These are phyloP conservation scores for Cynara cardunculus DNA, from an alignment of 129 eudicot species.

Conservation along the genomic window DNA sequence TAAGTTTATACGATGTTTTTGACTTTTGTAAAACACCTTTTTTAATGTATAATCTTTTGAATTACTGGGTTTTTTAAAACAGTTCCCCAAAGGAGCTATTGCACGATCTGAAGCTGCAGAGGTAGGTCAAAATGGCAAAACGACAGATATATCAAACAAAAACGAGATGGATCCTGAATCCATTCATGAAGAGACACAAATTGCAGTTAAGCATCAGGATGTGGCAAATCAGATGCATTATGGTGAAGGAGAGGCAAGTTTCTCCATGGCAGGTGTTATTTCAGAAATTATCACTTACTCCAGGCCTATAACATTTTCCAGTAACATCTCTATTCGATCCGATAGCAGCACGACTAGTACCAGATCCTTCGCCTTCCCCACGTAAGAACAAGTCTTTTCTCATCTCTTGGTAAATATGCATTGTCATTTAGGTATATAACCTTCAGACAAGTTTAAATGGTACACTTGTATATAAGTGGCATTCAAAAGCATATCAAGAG, in stretches of 20 bases:
- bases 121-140: slow-evolving; percentile 7
- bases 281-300: slow-evolving; percentile 36
- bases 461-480: too few relatives aligned
- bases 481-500: too few relatives aligned
- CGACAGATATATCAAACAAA: slow-evolving; percentile 15
- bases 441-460: too few relatives aligned
- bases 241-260: slow-evolving; percentile 68
- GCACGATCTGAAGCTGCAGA: slow-evolving; percentile 22
- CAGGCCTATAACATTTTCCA: slow-evolving; percentile 48
- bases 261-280: slow-evolving; percentile 55
- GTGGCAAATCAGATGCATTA: slow-evolving; percentile 15
- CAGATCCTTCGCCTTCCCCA: slow-evolving; percentile 90
- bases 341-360: slow-evolving; percentile 88
- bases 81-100: background rate
- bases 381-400: slow-evolving; percentile 34
- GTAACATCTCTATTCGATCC: slow-evolving; percentile 72
- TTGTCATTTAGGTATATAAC: too few relatives aligned
- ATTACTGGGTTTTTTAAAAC: slow-evolving; percentile 35
- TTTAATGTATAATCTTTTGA: background rate
- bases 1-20: background rate
- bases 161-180: slow-evolving; percentile 36
- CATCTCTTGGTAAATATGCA: background rate
- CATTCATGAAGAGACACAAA: background rate
- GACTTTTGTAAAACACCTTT: background rate
- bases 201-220: slow-evolving; percentile 1